Evolutionary conservation across 23 red algal species (phyloP).

Genomic region (Chondrus crispus): DNA sequence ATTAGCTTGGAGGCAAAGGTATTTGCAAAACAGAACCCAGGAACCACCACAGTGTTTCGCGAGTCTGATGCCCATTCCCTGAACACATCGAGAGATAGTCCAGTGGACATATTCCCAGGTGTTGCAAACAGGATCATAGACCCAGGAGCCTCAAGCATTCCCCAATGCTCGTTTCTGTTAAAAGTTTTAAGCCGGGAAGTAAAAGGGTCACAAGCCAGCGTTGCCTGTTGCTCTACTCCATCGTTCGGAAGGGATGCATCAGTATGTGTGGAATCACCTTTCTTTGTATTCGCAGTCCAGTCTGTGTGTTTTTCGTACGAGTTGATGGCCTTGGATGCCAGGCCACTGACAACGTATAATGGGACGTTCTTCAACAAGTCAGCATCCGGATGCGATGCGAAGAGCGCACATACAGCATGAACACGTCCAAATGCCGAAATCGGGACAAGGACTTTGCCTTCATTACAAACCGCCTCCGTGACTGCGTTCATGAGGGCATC

Average conservation of each 20-base stretch:
- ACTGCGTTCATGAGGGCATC: slow-evolving; percentile 37
- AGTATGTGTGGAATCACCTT: not conserved
- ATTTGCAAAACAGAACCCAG: slow-evolving; percentile 36
- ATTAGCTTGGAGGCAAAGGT: not conserved
- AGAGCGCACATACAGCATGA: slow-evolving; percentile 54
- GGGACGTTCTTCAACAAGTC: slow-evolving; percentile 1
- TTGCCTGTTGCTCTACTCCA: not conserved
- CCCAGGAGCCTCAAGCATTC: slow-evolving; percentile 12
- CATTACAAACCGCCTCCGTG: slow-evolving; percentile 1
- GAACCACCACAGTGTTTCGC: slow-evolving; percentile 55
- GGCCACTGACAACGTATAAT: slow-evolving; percentile 34
- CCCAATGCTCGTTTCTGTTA: slow-evolving; percentile 51
- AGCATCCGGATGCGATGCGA: slow-evolving; percentile 7
- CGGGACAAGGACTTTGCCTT: slow-evolving; percentile 80
- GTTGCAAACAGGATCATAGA: slow-evolving; percentile 70
- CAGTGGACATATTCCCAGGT: slow-evolving; percentile 56
- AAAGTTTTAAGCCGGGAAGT: not conserved
- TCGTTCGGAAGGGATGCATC: not conserved
- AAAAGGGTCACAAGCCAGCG: not conserved
- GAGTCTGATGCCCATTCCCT: not conserved
- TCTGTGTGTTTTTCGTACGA: not conserved
- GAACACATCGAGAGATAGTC: slow-evolving; percentile 69
- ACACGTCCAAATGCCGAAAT: slow-evolving; percentile 68
- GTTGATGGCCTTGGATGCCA: slow-evolving; percentile 36
- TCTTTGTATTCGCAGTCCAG: slow-evolving; percentile 12